These are phyloP conservation scores for Chrysophaeum taylorii DNA, from an alignment of 352 stramenopile genomes.

Conservation along the genomic window DNA sequence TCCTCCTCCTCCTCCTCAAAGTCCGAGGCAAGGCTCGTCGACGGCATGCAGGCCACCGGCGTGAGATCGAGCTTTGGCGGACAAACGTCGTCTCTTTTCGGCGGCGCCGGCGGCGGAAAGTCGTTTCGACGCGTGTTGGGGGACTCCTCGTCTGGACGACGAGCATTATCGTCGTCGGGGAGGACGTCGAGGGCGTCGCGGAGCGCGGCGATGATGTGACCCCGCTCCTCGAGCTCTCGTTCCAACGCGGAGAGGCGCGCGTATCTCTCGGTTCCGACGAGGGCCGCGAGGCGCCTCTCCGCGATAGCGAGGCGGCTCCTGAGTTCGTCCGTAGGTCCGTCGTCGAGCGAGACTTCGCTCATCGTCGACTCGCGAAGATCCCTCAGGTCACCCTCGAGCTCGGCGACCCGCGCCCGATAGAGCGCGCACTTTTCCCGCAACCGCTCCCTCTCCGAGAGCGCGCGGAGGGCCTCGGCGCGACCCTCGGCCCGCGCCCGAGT, in stretches of 20 bases:
- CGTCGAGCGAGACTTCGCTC: background rate
- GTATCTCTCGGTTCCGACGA: background rate
- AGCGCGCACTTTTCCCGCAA: background rate
- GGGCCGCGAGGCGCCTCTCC: background rate
- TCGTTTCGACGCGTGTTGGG: no score
- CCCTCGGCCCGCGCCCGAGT: no score
- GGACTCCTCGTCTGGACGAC: no score
- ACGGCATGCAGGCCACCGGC: no score
- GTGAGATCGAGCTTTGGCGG: no score
- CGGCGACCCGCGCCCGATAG: background rate
- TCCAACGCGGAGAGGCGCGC: background rate
- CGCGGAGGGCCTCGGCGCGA: background rate
- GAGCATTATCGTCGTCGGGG: no score
- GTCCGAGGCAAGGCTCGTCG: no score
- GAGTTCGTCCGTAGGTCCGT: background rate
- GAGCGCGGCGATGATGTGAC: background rate
- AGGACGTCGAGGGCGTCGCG: background rate
- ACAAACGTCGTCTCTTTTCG: no score
- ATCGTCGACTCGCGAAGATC: no score
- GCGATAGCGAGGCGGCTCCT: background rate
- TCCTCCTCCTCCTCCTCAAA: no score
- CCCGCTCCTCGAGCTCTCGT: slow-evolving; percentile 1
- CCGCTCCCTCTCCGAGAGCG: background rate
- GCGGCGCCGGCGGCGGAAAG: no score
- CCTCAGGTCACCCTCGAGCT: background rate